A percentile compares a stretch with the other conserved stretches of the same genome.
Evolutionary conservation across 257 asterid species (phyloP).

Genomic region (Solanum neorickii): DNA sequence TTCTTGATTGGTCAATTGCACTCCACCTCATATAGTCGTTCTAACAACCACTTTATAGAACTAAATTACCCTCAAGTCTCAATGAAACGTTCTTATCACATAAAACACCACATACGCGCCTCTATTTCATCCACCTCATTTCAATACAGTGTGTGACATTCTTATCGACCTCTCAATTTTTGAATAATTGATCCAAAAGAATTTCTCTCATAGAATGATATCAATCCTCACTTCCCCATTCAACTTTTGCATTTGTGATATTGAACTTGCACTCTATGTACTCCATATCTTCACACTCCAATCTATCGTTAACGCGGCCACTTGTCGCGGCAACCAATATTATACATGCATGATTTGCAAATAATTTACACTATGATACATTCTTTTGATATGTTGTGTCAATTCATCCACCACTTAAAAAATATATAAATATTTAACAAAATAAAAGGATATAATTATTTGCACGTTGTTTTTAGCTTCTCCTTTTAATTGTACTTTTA

Average conservation of each 20-base stretch:
- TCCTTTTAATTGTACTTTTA: background rate
- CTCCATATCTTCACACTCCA: background rate
- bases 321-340: background rate
- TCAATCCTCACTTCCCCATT: background rate
- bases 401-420: background rate
- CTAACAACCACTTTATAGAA: background rate
- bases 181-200: background rate
- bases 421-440: background rate
- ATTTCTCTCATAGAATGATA: background rate
- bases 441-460: background rate
- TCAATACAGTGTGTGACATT: background rate
- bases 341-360: too few species aligned
- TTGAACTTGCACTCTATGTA: background rate
- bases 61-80: background rate
- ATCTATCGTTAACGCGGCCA: background rate
- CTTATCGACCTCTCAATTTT: background rate
- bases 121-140: background rate
- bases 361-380: background rate
- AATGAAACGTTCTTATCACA: background rate
- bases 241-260: background rate
- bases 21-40: rapidly evolving
- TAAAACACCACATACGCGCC: background rate
- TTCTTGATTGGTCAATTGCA: background rate
- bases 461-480: background rate
- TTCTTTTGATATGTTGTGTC: background rate